Evolutionary conservation across 345 rosid species (phyloP), one percentile per base, ranked within the genome.

Genomic region (Melaleuca alternifolia): DNA sequence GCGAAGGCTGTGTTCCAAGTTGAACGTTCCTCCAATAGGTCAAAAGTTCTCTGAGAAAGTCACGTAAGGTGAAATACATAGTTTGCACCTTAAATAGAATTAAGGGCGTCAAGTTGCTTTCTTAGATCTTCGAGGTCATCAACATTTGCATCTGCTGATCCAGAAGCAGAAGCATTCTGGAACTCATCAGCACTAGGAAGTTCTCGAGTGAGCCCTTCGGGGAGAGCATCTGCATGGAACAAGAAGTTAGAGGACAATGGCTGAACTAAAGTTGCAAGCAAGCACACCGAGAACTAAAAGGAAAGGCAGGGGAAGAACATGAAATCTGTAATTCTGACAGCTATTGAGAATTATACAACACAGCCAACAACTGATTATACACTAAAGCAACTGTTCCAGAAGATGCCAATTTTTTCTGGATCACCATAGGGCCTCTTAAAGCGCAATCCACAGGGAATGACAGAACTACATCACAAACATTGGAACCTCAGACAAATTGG

Each of bases 101-200:
- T 97, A 28, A 97, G 97, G 85, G 97, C 96, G 26, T 95, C 99
- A 51, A 96, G 98, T 91, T 96, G 98, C 92, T 89, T 94, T 86
- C 92, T 91, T 28, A 97, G 95, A 50, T 93, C 94, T 86, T 96
- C 99, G 50, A 97, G 96, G 91, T 95, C 98, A 90, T 93, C 95
- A 13, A 86, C 61, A 13, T 92, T 87, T 48, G 95, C 52, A 82
- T 92, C 92, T 30, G 91, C 84, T 84, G 91, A 61, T 86, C 85
- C 95, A 56, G 92, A 85, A 48, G 89, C 86, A 28, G 91, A 89
- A 84, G 41, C 18, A 86, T 92, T 91, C 77, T 91, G 90, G 86
- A 87, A 93, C 86, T 90, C 92, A 85, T 94, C 99, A 2, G 99
- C 97, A 26, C 79, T 92, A 81, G 99, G 99, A 62, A 96, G 98